Evolutionary conservation across 2,329 filamentous ascomycete species (phyloP).

Genomic region (Fusarium sp.): DNA sequence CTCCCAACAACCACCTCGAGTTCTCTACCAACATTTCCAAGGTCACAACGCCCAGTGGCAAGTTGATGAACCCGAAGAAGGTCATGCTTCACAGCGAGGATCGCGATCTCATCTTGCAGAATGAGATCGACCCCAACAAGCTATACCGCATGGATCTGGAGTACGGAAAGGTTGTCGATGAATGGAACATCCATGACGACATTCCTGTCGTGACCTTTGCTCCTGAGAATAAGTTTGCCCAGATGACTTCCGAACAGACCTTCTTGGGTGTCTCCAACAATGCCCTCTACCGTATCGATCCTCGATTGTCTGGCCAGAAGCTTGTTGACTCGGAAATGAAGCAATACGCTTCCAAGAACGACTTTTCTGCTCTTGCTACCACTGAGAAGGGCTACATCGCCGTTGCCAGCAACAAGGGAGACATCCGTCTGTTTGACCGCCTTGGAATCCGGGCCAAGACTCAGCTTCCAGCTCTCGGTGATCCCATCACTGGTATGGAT

Average conservation of each 20-base stretch:
- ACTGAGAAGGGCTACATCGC: constrained; percentile 98
- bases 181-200: constrained; percentile 98
- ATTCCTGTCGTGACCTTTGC: constrained; percentile 93
- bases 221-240: constrained; percentile 96
- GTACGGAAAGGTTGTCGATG: constrained; percentile 96
- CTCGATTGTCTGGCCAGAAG: constrained; percentile 89
- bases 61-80: constrained; percentile 93
- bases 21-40: constrained; percentile 98
- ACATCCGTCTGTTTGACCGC: constrained; percentile 95
- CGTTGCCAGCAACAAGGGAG: constrained; percentile 96
- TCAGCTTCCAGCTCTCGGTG: constrained; percentile 92
- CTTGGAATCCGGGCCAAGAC: constrained; percentile 98
- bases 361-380: constrained; percentile 93
- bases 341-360: constrained; percentile 96
- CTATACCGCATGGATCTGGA: constrained; percentile 98
- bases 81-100: constrained; percentile 96
- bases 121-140: constrained; percentile 84
- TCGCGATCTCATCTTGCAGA: constrained; percentile 89
- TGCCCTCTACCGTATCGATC: constrained; percentile 92
- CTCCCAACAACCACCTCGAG: constrained; percentile 88
- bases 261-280: constrained; percentile 95
- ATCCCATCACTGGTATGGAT: constrained; percentile 94
- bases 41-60: constrained; percentile 88
- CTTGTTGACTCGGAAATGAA: constrained; percentile 93
- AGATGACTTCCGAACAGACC: constrained; percentile 95